Evolutionary conservation across 2,329 filamentous ascomycete species (phyloP), one percentile per base, ranked within the genome.

Genomic region (Drechmeria coniospora): DNA sequence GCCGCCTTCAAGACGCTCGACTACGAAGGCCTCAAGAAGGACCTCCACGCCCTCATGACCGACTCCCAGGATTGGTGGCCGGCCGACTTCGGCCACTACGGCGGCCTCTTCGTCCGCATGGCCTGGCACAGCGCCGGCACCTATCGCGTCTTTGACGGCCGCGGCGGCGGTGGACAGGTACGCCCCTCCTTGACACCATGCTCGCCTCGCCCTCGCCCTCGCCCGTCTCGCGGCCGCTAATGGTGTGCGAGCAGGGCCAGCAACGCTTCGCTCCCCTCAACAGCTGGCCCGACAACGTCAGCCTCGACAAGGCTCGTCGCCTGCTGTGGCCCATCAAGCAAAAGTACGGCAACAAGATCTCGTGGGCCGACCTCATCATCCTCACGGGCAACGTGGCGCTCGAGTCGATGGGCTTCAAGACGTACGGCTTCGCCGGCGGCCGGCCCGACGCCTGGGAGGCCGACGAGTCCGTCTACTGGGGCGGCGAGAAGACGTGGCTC

Each of bases 11-110:
- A 78, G 57, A 70, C 56, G 42, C 60, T 84, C 32, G 48, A 51
- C 26, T 47, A 44, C 38, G 31, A 32, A 4, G 59, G 74, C 26
- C 80, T 82, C 61, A 84, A 84, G 70, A 74, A 79, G 54, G 79
- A 86, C 46, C 54, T 86, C 6, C 42, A 58, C n/a, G 61, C 57
- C 12, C 47, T 84, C 43, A 77, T 83, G 74, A 84, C 79, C 28
- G 72, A 81, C 48, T 83, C 77, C 3, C 73, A 84, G 55, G 73
- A 79, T 22, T 83, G 69, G 70, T 86, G 79, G 79, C 79, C 79
- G 1, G 79, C 79, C 18, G 79, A 86, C 48, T 81, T 79, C 44
- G 79, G 79, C 31, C 76, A 83, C 62, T 86, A 84, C 42, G 79
- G 79, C 38, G 78, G 79, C 51, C 65, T 84, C 16, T 83, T 86